Evolutionary conservation across 2,329 filamentous ascomycete genomes (phyloP), one percentile per base, ranked within the genome.

Genomic region (Beauveria rudraprayagi): DNA sequence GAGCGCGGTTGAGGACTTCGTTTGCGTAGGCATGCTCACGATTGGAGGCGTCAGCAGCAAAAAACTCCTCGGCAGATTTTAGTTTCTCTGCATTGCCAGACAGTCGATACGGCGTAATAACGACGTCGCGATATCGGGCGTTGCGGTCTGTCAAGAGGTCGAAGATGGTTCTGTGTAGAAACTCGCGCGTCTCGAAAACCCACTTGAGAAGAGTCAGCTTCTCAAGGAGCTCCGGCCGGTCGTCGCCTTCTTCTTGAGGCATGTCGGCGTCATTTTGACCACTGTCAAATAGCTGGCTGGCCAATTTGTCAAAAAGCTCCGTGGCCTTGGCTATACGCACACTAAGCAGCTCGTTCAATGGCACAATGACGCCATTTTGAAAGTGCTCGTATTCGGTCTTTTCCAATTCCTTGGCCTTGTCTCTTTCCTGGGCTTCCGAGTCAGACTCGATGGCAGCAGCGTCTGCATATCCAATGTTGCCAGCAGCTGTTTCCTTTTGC

Each of bases 121-220:
- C 89, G 67, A 97, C 88, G 60, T 89, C 86, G 66, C 89, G 87
- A 73, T 96, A 97, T 40, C 91, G 87, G 62, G 92, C 84, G 69
- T 96, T 94, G 56, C 92, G 89, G 71, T 92, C 90, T 22, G 86
- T 87, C 40, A 96, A 83, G 11, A 97, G 77, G 67, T 95, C 90
- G 70, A 91, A 96, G 58, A 93, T 83, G 67, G 91, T 89, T 48
- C 90, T 87, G 75, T 97, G 88, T 9, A 97, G 80, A 52, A 84
- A 82, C 74, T 99, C 94, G n/a, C 92, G 87, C 1, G 90, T 89
- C 72, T 99, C 94, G 67, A 97, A 97, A 9, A 97, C 86, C 92
- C 94, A 97, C 70, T 97, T 99, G 16, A 97, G 80, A 53, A 97
- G 83, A 0, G 93, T 97, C 14, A 99, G 80, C 74, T 96, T 96